Evolutionary conservation across 495 filamentous ascomycete species (phyloP).

Genomic region (Xylaria curta): DNA sequence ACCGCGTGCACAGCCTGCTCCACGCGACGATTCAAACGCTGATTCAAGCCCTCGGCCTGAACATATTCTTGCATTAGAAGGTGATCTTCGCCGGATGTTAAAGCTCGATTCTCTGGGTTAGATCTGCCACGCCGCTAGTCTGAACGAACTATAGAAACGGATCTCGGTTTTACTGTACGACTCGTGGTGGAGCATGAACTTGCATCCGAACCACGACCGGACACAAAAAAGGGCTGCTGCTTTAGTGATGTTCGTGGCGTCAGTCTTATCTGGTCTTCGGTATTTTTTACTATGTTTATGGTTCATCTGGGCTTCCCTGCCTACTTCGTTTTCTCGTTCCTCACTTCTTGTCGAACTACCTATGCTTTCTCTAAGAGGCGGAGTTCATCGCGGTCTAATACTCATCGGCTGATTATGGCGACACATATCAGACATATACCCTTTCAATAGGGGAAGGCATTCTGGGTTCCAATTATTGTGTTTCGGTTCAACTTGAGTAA

Average conservation of each 20-base stretch:
- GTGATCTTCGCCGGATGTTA: constrained; percentile 56
- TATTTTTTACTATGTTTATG: constrained; percentile 27
- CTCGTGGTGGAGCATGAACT: no score
- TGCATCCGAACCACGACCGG: no score
- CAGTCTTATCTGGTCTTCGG: constrained; percentile 16
- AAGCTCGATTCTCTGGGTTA: constrained; percentile 47
- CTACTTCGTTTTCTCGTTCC: constrained; percentile 26
- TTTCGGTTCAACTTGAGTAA: constrained; percentile 29
- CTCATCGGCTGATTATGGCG: constrained; percentile 32
- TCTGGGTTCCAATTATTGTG: constrained; percentile 29
- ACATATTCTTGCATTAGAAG: constrained; percentile 54
- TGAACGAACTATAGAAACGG: not conserved
- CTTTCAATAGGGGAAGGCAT: constrained; percentile 29
- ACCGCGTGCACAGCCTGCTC: constrained; percentile 24
- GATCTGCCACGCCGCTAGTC: not conserved
- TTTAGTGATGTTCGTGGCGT: constrained; percentile 2
- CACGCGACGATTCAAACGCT: constrained; percentile 24
- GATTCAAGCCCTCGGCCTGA: constrained; percentile 32
- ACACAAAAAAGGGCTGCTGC: no score
- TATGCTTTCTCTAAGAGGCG: constrained; percentile 23
- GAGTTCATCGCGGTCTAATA: constrained; percentile 32
- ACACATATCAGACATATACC: constrained; percentile 41
- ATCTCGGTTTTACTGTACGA: not conserved
- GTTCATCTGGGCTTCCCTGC: constrained; percentile 13
- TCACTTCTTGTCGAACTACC: constrained; percentile 21